Conservation (phyloP, 1,284 basidiomycete genomes). For the Fomitopsis palustris region DNA sequence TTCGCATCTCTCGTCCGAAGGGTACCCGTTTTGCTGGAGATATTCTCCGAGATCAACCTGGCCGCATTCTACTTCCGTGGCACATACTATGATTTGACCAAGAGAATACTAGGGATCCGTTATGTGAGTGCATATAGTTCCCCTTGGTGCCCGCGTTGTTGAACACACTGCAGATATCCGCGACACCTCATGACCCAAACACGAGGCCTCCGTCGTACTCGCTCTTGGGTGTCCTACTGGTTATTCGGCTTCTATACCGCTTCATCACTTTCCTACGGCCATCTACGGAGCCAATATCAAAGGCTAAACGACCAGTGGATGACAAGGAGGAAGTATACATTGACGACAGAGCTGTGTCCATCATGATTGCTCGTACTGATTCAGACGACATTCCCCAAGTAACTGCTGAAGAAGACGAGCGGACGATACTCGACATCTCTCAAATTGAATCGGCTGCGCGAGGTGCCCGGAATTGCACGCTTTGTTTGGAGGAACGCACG, state of each 20-base stretch:
- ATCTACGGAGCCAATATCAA: conserved; percentile 14
- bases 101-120: conserved; percentile 67
- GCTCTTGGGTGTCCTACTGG: conserved; percentile 75
- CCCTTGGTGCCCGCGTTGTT: not conserved
- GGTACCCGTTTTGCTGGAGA: conserved; percentile 47
- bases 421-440: conserved; percentile 59
- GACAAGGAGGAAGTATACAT: conserved; percentile 52
- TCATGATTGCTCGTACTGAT: conserved; percentile 50
- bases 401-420: conserved; percentile 64
- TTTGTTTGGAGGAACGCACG: conserved; percentile 82
- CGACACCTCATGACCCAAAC: conserved; percentile 67
- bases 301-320: conserved; percentile 30
- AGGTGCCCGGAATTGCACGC: conserved; percentile 74
- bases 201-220: conserved; percentile 80
- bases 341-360: conserved; percentile 60
- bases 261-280: conserved; percentile 42
- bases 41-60: conserved; percentile 71
- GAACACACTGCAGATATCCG: conserved; percentile 58
- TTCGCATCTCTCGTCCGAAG: conserved; percentile 38
- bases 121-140: conserved; percentile 51
- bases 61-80: conserved; percentile 81
- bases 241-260: conserved; percentile 67
- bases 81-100: conserved; percentile 72
- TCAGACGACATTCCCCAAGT: conserved; percentile 49
- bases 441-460: conserved; percentile 49